Evolutionary conservation across 2,329 filamentous ascomycete genomes (phyloP).

Genomic region (Hypoxylon sp.): DNA sequence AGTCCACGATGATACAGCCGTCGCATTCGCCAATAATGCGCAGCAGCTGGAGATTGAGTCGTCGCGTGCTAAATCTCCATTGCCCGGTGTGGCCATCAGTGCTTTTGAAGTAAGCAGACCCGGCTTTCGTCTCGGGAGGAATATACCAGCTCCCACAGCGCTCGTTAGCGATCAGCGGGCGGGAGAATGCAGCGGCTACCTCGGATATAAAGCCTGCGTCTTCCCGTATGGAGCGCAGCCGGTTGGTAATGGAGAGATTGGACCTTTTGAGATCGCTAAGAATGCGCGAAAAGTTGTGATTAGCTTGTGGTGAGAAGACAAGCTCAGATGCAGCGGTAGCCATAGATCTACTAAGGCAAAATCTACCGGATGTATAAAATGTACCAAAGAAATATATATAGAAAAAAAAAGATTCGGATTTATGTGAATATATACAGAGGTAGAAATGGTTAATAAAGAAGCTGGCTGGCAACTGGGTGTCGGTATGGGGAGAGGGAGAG

Average conservation of each 20-base stretch:
- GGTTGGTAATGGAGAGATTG: constrained; percentile 83
- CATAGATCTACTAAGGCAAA: constrained; percentile 33
- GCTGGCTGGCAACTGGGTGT: neutral
- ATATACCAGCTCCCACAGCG: constrained; percentile 98
- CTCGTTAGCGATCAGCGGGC: constrained; percentile 91
- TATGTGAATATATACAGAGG: constrained; percentile 4
- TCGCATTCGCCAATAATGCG: constrained; percentile 73
- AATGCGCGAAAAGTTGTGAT: constrained; percentile 75
- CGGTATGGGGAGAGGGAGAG: neutral
- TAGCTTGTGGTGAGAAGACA: constrained; percentile 64
- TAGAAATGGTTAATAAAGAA: neutral
- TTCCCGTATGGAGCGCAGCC: constrained; percentile 79
- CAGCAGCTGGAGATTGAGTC: constrained; percentile 87
- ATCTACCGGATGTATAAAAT: neutral
- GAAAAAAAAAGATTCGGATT: neutral
- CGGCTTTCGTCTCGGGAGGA: constrained; percentile 70
- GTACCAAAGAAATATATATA: too few species aligned
- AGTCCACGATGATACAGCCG: constrained; percentile 91
- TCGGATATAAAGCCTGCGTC: constrained; percentile 81
- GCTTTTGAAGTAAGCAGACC: constrained; percentile 95
- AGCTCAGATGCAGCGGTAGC: constrained; percentile 57
- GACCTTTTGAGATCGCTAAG: constrained; percentile 80
- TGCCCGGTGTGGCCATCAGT: constrained; percentile 93
- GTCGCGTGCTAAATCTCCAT: constrained; percentile 88
- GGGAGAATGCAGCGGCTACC: constrained; percentile 66